Conservation (phyloP, 441 rosid genomes). For the Populus hybrid region DNA sequence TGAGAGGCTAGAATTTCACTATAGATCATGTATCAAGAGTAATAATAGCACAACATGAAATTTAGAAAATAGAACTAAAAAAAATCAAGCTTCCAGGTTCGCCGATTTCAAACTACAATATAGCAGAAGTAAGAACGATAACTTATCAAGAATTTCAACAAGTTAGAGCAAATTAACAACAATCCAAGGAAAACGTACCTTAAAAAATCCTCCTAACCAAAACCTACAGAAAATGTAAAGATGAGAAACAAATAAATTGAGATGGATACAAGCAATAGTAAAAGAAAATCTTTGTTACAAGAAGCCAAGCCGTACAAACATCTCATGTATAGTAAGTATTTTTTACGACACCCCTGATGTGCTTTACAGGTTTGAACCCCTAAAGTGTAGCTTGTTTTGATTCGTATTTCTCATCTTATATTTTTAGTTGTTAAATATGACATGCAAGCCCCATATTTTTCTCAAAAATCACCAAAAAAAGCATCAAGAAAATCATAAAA, state of each 20-base stretch:
- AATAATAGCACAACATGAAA: background rate
- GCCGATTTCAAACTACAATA: constrained; percentile 11
- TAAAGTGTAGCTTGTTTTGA: background rate
- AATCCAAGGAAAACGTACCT: constrained; percentile 41
- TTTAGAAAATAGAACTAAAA: background rate
- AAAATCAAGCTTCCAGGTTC: background rate
- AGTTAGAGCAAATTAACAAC: constrained; percentile 14
- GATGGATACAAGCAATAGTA: background rate
- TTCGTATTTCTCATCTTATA: background rate
- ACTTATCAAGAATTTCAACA: constrained; percentile 1
- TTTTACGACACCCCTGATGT: background rate
- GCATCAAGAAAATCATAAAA: background rate
- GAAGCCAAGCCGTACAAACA: background rate
- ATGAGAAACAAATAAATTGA: constrained; percentile 7
- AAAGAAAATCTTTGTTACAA: background rate
- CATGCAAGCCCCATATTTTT: background rate
- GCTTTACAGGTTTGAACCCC: background rate
- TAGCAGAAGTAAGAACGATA: background rate
- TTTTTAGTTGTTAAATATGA: background rate
- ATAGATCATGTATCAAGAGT: background rate
- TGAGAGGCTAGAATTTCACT: background rate
- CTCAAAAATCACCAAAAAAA: background rate
- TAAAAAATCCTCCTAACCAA: constrained; percentile 87
- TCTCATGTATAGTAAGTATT: background rate
- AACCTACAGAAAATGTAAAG: constrained; percentile 49